A percentile compares a stretch with the other conserved stretches of the same genome.
Conservation (phyloP, 129 eudicot species). For the Ambrosia artemisiifolia region DNA sequence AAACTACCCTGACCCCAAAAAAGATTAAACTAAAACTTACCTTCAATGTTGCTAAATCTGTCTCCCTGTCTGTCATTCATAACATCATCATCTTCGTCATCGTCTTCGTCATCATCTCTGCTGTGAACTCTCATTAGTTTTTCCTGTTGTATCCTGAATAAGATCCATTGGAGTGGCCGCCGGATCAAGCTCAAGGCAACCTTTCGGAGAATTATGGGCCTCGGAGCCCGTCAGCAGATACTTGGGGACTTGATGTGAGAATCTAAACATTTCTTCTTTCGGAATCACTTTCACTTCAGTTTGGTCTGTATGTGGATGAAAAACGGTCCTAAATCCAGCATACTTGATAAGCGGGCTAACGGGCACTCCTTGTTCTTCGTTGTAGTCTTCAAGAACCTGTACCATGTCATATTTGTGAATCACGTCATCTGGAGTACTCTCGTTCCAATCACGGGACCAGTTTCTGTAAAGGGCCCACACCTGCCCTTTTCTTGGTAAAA, state of each 20-base stretch:
- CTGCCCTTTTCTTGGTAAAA: conserved; percentile 66
- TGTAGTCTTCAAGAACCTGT: conserved; percentile 69
- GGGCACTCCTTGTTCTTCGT: conserved; percentile 60
- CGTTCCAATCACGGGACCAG: conserved; percentile 79
- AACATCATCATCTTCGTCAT: conserved; percentile 7
- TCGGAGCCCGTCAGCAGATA: conserved; percentile 63
- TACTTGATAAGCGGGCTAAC: conserved; percentile 68
- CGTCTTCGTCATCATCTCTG: conserved; percentile 15
- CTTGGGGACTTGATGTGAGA: conserved; percentile 83
- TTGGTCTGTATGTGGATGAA: conserved; percentile 41
- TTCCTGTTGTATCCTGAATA: conserved; percentile 45
- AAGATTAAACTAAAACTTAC: conserved; percentile 24
- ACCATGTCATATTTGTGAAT: conserved; percentile 89
- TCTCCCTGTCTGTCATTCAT: not conserved
- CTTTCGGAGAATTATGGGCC: conserved; percentile 68
- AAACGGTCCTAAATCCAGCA: conserved; percentile 69
- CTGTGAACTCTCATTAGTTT: not conserved
- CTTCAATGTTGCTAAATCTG: conserved; percentile 7
- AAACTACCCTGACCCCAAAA: conserved; percentile 22
- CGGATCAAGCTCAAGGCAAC: conserved; percentile 84
- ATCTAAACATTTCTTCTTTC: conserved; percentile 83
- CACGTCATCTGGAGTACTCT: conserved; percentile 62
- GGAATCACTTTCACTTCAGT: conserved; percentile 47
- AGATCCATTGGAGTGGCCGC: conserved; percentile 91
- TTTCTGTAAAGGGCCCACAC: conserved; percentile 93